Evolutionary conservation across 768 basidiomycete species (phyloP), one percentile per base, ranked within the genome.

Genomic region (Agrocybe chaxingu): DNA sequence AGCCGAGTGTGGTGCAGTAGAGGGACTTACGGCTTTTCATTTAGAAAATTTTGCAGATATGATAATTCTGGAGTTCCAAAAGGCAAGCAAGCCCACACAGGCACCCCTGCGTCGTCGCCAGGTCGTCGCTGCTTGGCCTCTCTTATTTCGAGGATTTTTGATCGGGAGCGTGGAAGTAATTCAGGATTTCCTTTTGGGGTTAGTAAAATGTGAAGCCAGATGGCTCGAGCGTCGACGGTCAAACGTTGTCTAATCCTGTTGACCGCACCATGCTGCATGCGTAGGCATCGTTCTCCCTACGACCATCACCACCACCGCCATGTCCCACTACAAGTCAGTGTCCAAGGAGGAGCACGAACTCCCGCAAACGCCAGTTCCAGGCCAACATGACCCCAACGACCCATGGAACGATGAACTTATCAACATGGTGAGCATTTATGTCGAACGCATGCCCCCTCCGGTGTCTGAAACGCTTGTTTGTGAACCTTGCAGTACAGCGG

Each of bases 381-480:
- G 36, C 42, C 54, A 46, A 18, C 45, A 42, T 36, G 55, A 51
- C 43, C 50, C 44, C 2, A 49, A 57, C 37, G 55, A 58, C 43
- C 55, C 56, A 1, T 60, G 57, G 58, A 53, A 60, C 29, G 57
- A 62, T 38, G 58, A 62, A 42, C 55, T 58, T 13, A 10, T 55
- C 31, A 55, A 58, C 45, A 62, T 59, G 58, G 61, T 62, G 35
- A 52, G 57, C 48, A 36, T 24, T 41, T 24, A 37, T 18, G 52
- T 36, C 31, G 16, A 16, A 16, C 16, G 16, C 16, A 16, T 16
- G 16, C 16, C 16, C 16, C 16, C 16, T 16, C 16, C 11, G 42
- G 9, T 31, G 12, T 38, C 51, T 19, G 13, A 34, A 8, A 33
- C 29, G 6, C 42, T 13, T 46, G 9, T 33, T 10, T 16, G 31